These are phyloP conservation scores for Wickerhamomyces kurtzmanii DNA, from an alignment of 805 yeast species.

Conservation along the genomic window DNA sequence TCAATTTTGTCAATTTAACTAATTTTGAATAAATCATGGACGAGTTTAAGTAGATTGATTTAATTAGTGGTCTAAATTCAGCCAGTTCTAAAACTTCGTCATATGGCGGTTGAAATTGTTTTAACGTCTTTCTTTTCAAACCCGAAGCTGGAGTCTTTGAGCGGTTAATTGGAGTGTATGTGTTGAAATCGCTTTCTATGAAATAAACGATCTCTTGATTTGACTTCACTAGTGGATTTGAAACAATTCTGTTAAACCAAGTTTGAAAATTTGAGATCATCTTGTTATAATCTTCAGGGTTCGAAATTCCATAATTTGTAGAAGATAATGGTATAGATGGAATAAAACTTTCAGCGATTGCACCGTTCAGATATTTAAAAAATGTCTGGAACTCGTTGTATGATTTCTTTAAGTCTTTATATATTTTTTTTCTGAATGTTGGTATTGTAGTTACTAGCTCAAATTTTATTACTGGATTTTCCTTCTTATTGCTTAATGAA, in stretches of 20 bases:
- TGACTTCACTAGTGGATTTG: conserved; percentile 70
- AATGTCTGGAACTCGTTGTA: conserved; percentile 68
- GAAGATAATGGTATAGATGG: conserved; percentile 75
- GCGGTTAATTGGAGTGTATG: conserved; percentile 38
- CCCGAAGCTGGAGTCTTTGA: conserved; percentile 72
- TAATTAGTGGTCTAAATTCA: conserved; percentile 78
- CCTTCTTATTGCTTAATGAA: conserved; percentile 39
- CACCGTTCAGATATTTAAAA: conserved; percentile 66
- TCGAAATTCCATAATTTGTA: conserved; percentile 75
- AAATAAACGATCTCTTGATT: conserved; percentile 87
- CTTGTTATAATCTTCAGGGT: conserved; percentile 65
- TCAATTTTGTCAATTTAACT: conserved; percentile 38
- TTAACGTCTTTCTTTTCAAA: conserved; percentile 75
- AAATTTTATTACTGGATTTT: conserved; percentile 73
- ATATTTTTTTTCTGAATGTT: conserved; percentile 58
- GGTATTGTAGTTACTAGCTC: conserved; percentile 65
- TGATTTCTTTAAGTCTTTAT: conserved; percentile 72
- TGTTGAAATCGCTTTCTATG: conserved; percentile 64
- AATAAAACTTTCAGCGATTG: conserved; percentile 87
- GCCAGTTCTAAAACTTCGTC: conserved; percentile 79
- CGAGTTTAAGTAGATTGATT: conserved; percentile 54
- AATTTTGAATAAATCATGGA: conserved; percentile 44
- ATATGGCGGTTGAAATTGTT: conserved; percentile 86
- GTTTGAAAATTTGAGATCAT: conserved; percentile 55
- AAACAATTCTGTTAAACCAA: conserved; percentile 74